Evolutionary conservation across 1,139 yeast genomes (phyloP).

Genomic region (Pichia kudriavzevii): DNA sequence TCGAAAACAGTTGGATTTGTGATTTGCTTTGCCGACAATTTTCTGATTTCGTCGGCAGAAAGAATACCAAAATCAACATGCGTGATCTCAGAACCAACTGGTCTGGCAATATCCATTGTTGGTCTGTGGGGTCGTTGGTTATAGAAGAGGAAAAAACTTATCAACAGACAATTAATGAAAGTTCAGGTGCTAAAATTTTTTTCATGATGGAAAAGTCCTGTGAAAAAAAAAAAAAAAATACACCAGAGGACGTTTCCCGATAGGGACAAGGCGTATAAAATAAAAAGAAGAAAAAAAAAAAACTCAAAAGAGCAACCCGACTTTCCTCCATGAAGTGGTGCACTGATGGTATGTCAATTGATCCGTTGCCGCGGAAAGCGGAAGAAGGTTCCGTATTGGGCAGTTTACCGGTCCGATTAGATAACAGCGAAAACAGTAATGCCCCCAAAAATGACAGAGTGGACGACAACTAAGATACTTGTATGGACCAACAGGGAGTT

Average conservation of each 20-base stretch:
- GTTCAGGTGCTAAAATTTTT: not conserved
- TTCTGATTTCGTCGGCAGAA: slow-evolving; percentile 73
- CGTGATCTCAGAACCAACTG: slow-evolving; percentile 88
- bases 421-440: too few species aligned
- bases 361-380: too few species aligned
- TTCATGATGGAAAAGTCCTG: not conserved
- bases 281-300: slow-evolving; percentile 1
- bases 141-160: not conserved
- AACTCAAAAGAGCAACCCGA: not conserved
- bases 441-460: too few species aligned
- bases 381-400: too few species aligned
- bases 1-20: slow-evolving; percentile 93
- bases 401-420: too few species aligned
- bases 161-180: not conserved
- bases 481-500: too few species aligned
- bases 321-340: not conserved
- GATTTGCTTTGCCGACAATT: slow-evolving; percentile 87
- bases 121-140: not conserved
- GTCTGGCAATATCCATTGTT: slow-evolving; percentile 86
- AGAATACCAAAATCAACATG: slow-evolving; percentile 90
- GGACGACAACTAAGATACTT: too few species aligned
- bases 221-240: not conserved
- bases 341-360: not conserved
- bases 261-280: not conserved
- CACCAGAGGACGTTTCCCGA: not conserved